Percentiles rank a stretch among this genome's conserved stretches.
These are phyloP conservation scores for Strobilomyces confusus DNA, from an alignment of 768 basidiomycete genomes.

Conservation along the genomic window DNA sequence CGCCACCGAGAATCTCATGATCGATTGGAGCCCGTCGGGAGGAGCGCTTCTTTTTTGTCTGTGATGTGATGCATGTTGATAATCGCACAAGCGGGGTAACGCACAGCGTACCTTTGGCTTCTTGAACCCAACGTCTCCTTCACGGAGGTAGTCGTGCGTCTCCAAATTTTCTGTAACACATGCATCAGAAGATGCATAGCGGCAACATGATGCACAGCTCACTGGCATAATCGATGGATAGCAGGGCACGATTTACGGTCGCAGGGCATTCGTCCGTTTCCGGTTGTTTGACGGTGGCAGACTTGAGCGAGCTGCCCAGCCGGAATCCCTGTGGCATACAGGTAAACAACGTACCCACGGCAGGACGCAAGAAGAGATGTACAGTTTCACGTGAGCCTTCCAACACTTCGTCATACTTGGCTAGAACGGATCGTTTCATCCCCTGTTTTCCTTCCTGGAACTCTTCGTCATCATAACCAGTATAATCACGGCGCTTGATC, in stretches of 20 bases:
- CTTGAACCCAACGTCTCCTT: slow-evolving; percentile 93
- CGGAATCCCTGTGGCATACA: slow-evolving; percentile 68
- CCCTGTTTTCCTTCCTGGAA: slow-evolving; percentile 72
- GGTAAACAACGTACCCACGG: neutral
- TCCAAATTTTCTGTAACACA: slow-evolving; percentile 70
- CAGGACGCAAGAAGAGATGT: slow-evolving; percentile 20
- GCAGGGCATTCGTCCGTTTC: slow-evolving; percentile 48
- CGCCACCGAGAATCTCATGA: slow-evolving; percentile 33
- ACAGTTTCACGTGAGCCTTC: slow-evolving; percentile 72
- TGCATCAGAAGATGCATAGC: slow-evolving; percentile 12
- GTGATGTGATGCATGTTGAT: neutral
- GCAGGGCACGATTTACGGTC: slow-evolving; percentile 71
- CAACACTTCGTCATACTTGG: slow-evolving; percentile 93
- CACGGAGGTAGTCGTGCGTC: slow-evolving; percentile 82
- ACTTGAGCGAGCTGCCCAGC: slow-evolving; percentile 60
- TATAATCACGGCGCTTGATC: slow-evolving; percentile 86
- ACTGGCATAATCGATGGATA: slow-evolving; percentile 91
- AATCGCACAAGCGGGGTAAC: neutral
- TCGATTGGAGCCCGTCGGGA: slow-evolving; percentile 52
- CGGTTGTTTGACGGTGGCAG: slow-evolving; percentile 34
- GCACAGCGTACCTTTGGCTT: slow-evolving; percentile 69
- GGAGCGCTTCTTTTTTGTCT: slow-evolving; percentile 91
- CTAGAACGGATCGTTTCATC: slow-evolving; percentile 77
- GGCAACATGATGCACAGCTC: slow-evolving; percentile 30
- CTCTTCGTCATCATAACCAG: slow-evolving; percentile 96